Evolutionary conservation across 2,329 filamentous ascomycete species (phyloP).

Genomic region (Ploettnerulaceae sp.): DNA sequence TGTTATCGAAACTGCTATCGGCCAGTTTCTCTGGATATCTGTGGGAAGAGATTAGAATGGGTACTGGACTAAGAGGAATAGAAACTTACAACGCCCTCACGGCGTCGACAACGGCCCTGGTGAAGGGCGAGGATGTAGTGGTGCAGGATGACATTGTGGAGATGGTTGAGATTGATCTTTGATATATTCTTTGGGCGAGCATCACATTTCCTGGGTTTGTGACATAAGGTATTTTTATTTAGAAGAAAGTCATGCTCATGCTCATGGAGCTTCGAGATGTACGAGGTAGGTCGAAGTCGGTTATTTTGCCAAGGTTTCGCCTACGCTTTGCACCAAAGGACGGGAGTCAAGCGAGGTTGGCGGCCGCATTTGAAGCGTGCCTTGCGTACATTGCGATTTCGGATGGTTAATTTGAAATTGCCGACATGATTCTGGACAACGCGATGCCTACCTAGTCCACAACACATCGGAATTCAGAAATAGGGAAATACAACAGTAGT

Average conservation of each 20-base stretch:
- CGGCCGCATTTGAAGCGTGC: too few relatives aligned
- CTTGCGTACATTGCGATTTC: too few relatives aligned
- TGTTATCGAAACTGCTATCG: slow-evolving; percentile 92
- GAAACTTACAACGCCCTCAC: slow-evolving; percentile 71
- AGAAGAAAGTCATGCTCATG: too few relatives aligned
- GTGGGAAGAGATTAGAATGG: background rate
- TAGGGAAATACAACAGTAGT: too few relatives aligned
- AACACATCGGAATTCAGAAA: background rate
- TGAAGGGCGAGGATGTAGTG: slow-evolving; percentile 42
- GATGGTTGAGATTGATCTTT: slow-evolving; percentile 14
- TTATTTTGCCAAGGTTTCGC: too few relatives aligned
- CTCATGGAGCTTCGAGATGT: too few relatives aligned
- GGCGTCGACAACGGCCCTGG: slow-evolving; percentile 64
- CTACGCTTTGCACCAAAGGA: too few relatives aligned
- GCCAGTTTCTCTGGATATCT: slow-evolving; percentile 88
- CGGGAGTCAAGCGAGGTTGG: too few relatives aligned
- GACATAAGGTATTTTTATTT: background rate
- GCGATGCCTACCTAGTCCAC: too few relatives aligned
- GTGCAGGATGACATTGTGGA: slow-evolving; percentile 24
- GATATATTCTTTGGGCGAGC: slow-evolving; percentile 18
- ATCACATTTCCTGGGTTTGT: slow-evolving; percentile 14
- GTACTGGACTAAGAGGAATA: background rate
- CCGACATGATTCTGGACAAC: too few relatives aligned
- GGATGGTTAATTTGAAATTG: too few relatives aligned
- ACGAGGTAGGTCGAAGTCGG: too few relatives aligned